Evolutionary conservation across 371 early-diverging fungal species (phyloP).

Genomic region (Rhizomucor miehei): DNA sequence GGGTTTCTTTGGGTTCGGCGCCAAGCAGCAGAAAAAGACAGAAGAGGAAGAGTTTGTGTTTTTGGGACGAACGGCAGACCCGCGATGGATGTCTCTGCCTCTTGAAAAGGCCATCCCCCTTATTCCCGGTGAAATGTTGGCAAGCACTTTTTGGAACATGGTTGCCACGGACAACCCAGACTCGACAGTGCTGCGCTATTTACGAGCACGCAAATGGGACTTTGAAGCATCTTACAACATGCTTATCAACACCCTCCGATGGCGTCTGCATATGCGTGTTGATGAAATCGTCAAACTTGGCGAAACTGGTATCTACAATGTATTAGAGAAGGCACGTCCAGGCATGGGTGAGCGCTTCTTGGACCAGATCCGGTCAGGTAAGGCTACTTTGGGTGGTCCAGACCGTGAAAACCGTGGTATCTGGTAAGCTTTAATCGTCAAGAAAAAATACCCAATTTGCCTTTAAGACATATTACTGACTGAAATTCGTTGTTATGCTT

Average conservation of each 20-base stretch:
- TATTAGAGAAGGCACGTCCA: slow-evolving; percentile 42
- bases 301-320: slow-evolving; percentile 45
- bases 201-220: slow-evolving; percentile 82
- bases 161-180: slow-evolving; percentile 69
- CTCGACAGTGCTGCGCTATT: slow-evolving; percentile 61
- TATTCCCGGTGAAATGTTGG: slow-evolving; percentile 33
- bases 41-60: slow-evolving; percentile 38
- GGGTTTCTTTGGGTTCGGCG: slow-evolving; percentile 35
- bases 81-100: slow-evolving; percentile 32
- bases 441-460: no score
- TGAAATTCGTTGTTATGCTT: slow-evolving; percentile 1
- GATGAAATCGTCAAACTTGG: slow-evolving; percentile 54
- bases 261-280: slow-evolving; percentile 60
- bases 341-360: slow-evolving; percentile 41
- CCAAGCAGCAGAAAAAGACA: slow-evolving; percentile 26
- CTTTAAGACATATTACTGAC: no score
- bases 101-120: slow-evolving; percentile 40
- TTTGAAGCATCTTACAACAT: slow-evolving; percentile 62
- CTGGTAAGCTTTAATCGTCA: no score
- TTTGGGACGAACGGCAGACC: slow-evolving; percentile 44
- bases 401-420: slow-evolving; percentile 57
- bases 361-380: slow-evolving; percentile 51
- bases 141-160: slow-evolving; percentile 52
- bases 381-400: slow-evolving; percentile 57
- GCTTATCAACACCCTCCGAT: slow-evolving; percentile 61